Conservation (phyloP, 2,329 filamentous ascomycete genomes). For the Alternaria incomplexa region DNA sequence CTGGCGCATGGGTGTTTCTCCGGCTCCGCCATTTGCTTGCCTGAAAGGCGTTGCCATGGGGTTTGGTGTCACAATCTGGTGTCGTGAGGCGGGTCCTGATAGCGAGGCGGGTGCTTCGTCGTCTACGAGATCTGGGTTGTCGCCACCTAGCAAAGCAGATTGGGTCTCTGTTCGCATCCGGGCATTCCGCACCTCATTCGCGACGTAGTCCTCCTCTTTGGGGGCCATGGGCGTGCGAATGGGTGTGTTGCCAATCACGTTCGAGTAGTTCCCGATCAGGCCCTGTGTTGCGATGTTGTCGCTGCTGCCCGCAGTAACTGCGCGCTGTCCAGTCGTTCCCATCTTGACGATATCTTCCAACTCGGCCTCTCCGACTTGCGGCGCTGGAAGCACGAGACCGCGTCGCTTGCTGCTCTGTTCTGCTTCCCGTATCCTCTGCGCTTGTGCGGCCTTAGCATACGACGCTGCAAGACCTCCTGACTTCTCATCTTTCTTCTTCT, state of each 20-base stretch:
- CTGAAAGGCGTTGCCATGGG: conserved; percentile 90
- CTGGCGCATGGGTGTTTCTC: conserved; percentile 67
- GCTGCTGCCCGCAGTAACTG: conserved; percentile 76
- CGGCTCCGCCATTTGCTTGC: conserved; percentile 64
- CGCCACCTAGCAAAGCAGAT: conserved; percentile 89
- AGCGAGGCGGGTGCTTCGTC: conserved; percentile 85
- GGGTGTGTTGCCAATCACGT: conserved; percentile 79
- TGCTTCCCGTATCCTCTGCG: conserved; percentile 93
- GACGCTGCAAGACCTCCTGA: conserved; percentile 80
- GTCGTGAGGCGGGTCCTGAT: conserved; percentile 80
- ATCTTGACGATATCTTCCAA: conserved; percentile 98
- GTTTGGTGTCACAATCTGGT: conserved; percentile 89
- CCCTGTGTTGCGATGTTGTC: conserved; percentile 87
- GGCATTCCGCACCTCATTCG: conserved; percentile 96
- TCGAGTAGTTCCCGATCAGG: conserved; percentile 84
- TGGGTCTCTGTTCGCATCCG: conserved; percentile 90
- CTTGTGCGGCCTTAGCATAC: conserved; percentile 88
- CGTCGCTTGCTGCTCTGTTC: conserved; percentile 95
- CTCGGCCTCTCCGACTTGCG: conserved; percentile 91
- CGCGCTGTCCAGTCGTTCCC: conserved; percentile 90
- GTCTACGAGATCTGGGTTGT: conserved; percentile 88
- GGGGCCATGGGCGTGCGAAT: conserved; percentile 92
- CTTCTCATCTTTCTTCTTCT: conserved; percentile 83
- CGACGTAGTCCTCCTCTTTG: conserved; percentile 91
- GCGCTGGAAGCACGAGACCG: conserved; percentile 79